These are phyloP conservation scores for Wallacemonas sp. DNA, from an alignment of 208 protist genomes.

Conservation along the genomic window DNA sequence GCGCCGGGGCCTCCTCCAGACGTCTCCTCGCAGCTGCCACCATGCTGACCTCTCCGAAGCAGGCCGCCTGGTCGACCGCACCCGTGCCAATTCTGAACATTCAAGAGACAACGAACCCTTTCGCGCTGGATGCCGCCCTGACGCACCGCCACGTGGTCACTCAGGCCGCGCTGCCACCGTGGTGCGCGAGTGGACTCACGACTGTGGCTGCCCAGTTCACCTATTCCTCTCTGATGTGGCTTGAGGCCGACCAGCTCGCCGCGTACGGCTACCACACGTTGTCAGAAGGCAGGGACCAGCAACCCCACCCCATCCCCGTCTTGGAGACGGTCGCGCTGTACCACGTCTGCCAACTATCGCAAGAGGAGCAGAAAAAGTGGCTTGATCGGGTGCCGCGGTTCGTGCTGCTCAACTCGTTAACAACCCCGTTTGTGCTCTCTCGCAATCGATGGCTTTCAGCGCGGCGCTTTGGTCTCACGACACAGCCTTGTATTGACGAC, in stretches of 20 bases:
- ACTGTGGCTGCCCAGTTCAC: slow-evolving; percentile 72
- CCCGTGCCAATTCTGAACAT: slow-evolving; percentile 56
- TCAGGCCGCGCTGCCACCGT: slow-evolving; percentile 22
- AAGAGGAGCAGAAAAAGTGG: slow-evolving; percentile 29
- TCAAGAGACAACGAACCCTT: slow-evolving; percentile 85
- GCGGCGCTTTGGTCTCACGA: slow-evolving; percentile 17
- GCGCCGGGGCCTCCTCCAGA: neutral
- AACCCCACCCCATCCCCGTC: slow-evolving; percentile 43
- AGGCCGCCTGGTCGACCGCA: neutral
- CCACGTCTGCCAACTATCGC: slow-evolving; percentile 61
- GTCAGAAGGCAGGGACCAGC: neutral
- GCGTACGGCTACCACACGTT: neutral
- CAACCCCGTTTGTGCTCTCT: slow-evolving; percentile 35
- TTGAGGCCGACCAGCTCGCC: slow-evolving; percentile 21
- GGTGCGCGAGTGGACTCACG: slow-evolving; percentile 57
- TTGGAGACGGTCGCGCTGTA: slow-evolving; percentile 35
- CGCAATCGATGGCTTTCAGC: slow-evolving; percentile 27
- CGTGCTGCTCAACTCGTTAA: slow-evolving; percentile 39
- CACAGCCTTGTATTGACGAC: slow-evolving; percentile 5
- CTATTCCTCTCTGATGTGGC: slow-evolving; percentile 74
- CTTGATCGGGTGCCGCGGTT: slow-evolving; percentile 33
- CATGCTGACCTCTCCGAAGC: neutral
- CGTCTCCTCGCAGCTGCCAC: slow-evolving; percentile 14
- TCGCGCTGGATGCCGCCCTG: slow-evolving; percentile 55
- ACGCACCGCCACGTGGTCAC: slow-evolving; percentile 45